phyloP scores from a whole-genome alignment of 1,284 basidiomycete species.

The Sporisorium graminicola region DNA sequence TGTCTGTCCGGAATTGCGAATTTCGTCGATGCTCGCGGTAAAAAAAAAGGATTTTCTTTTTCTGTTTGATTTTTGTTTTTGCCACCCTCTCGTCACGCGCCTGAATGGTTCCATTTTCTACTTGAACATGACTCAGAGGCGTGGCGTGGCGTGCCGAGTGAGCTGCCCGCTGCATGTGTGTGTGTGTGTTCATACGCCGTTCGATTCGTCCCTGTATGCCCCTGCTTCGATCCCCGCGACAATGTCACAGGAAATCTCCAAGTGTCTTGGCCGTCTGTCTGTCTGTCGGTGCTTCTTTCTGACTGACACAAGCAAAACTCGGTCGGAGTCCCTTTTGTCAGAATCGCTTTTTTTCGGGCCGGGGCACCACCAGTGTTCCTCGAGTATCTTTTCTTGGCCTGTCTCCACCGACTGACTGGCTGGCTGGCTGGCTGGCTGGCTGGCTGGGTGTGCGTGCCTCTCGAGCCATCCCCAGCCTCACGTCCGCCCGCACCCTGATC shows the following conservation, averaged over 20 bases:
- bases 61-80: background rate
- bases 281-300: too few species aligned
- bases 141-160: too few species aligned
- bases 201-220: background rate
- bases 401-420: too few species aligned
- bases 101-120: background rate
- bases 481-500: too few species aligned
- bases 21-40: background rate
- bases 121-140: too few species aligned
- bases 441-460: background rate
- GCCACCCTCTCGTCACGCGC: constrained; percentile 13
- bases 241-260: background rate
- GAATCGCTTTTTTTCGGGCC: background rate
- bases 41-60: constrained; percentile 2
- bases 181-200: constrained; percentile 7
- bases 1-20: background rate
- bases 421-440: too few species aligned
- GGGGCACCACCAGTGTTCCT: background rate
- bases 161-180: too few species aligned
- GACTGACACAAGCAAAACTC: too few species aligned
- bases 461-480: background rate
- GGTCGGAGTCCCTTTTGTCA: too few species aligned
- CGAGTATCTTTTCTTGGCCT: too few species aligned
- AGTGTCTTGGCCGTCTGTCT: background rate
- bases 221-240: constrained; percentile 24